Conservation (phyloP, 371 early-diverging fungal species). For the Mucor lusitanicus region DNA sequence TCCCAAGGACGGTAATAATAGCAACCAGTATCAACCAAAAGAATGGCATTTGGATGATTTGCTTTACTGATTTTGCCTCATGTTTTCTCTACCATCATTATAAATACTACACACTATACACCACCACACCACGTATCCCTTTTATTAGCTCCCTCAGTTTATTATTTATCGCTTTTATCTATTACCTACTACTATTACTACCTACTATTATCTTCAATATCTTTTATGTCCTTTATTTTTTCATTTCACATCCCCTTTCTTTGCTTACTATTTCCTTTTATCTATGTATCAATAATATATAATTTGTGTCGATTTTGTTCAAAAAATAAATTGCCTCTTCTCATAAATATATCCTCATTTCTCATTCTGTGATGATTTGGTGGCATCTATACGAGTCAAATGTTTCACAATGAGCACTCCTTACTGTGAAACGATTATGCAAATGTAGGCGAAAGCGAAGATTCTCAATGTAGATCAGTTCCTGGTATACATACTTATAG, state of each 20-base stretch:
- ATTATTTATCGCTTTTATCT: not conserved
- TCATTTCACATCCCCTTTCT: not conserved
- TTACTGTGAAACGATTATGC: too few relatives aligned
- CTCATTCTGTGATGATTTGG: too few relatives aligned
- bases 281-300: slow-evolving; percentile 2
- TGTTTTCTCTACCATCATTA: not conserved
- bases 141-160: not conserved
- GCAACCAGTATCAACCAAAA: not conserved
- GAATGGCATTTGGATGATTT: slow-evolving; percentile 4
- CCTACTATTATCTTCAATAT: not conserved
- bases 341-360: not conserved
- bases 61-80: not conserved
- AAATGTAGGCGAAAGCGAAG: too few relatives aligned
- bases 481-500: too few relatives aligned
- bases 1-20: not conserved
- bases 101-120: not conserved
- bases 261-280: not conserved
- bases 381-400: too few relatives aligned
- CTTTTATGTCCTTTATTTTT: not conserved
- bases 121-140: not conserved
- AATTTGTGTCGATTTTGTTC: not conserved
- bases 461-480: too few relatives aligned
- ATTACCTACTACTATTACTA: not conserved
- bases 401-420: too few relatives aligned
- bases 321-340: not conserved